Evolutionary conservation across 345 rosid species (phyloP), one percentile per base, ranked within the genome.

Genomic region (Hibiscus tridactylites): DNA sequence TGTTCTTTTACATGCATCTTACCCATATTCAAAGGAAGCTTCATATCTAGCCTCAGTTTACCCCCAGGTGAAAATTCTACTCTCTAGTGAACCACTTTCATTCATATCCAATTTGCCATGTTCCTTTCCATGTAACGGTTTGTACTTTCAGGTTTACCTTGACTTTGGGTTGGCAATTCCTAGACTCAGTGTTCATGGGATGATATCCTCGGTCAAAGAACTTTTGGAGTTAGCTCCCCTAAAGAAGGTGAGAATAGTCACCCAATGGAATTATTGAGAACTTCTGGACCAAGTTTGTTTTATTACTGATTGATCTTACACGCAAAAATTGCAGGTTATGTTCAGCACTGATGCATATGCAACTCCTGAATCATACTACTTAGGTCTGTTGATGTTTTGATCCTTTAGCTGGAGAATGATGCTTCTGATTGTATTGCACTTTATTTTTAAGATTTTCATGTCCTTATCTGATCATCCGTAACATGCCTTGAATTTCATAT

Each of bases 11-110:
- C 99, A 94, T 84, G 96, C 97, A 54, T 85, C 99, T 66, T 94
- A 94, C 83, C 99, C 99, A 46, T 94, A 86, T 83, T 91, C 97
- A 73, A 91, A 77, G 82, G 99, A 94, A 82, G 99, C 97, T 19
- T 90, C 99, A 42, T 88, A 81, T 83, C 79, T 94, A 33, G 88
- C 97, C 79, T 91, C 93, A 60, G 86, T 94, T 74, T 94, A 92
- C 79, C 69, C 83, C 13, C 99, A 94, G 93, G 98, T 88, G 69
- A 61, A 56, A 74, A 72, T n/a, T 57, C 37, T 79, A 62, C 11
- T 19, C 47, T 61, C 29, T 47, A 1, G 19, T 50, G 37, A 74
- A 56, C 66, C 12, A 7, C 61, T 31, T 53, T 39, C 24, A 19
- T 65, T 10, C 16, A 66, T 71, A 31, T 52, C 72, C 33, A 50